Percentiles rank a stretch among this genome's conserved stretches.
Evolutionary conservation across 345 rosid species (phyloP).

Genomic region (Barbarea vulgaris): DNA sequence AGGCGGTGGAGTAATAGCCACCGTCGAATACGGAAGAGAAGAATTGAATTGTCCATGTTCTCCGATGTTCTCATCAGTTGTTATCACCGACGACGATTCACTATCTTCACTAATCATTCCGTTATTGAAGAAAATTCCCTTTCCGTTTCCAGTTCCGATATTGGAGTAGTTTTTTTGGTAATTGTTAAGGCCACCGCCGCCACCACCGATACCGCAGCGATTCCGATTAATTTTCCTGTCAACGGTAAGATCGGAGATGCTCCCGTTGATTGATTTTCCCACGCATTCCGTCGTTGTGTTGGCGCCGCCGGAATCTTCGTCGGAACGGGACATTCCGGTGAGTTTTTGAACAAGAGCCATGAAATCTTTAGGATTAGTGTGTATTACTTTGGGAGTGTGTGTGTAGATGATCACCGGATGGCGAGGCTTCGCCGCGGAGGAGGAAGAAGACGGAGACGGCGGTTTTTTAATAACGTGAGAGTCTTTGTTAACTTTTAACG

Average conservation of each 20-base stretch:
- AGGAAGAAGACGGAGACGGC: slow-evolving; percentile 44
- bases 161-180: slow-evolving; percentile 19
- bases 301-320: slow-evolving; percentile 38
- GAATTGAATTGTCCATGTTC: slow-evolving; percentile 56
- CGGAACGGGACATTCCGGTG: slow-evolving; percentile 70
- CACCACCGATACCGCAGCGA: background rate
- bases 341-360: slow-evolving; percentile 93
- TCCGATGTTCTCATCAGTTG: slow-evolving; percentile 59
- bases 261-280: slow-evolving; percentile 11
- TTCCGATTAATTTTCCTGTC: slow-evolving; percentile 20
- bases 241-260: slow-evolving; percentile 23
- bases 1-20: slow-evolving; percentile 21
- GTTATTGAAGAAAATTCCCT: slow-evolving; percentile 20
- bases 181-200: background rate
- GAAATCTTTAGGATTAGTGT: slow-evolving; percentile 82
- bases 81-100: slow-evolving; percentile 72
- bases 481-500: slow-evolving; percentile 47
- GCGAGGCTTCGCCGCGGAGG: slow-evolving; percentile 47
- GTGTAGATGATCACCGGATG: slow-evolving; percentile 97
- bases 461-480: slow-evolving; percentile 61
- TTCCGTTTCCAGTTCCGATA: slow-evolving; percentile 21
- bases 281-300: background rate
- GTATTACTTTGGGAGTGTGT: slow-evolving; percentile 86
- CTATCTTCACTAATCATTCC: slow-evolving; percentile 49
- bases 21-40: slow-evolving; percentile 30